phyloP scores from a whole-genome alignment of 1,284 basidiomycete genomes.

The Leccinum cinnamomeum region DNA sequence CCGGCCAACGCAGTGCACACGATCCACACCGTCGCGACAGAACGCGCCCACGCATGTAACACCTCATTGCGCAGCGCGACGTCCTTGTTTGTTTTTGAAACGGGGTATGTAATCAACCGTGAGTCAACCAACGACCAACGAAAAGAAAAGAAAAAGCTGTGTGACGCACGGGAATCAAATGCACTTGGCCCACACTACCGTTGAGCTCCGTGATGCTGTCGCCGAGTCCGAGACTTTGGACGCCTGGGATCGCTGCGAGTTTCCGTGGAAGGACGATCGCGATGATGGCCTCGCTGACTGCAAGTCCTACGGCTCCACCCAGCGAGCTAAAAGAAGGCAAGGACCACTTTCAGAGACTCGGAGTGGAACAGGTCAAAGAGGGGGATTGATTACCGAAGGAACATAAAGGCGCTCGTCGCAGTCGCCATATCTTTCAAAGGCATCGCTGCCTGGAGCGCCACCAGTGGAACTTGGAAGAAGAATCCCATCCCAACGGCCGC shows the following conservation, averaged over 20 bases:
- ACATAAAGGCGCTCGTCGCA: constrained; percentile 67
- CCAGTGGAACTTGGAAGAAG: constrained; percentile 68
- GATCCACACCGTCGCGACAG: constrained; percentile 72
- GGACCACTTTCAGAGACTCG: not conserved
- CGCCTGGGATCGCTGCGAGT: constrained; percentile 47
- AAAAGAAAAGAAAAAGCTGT: not conserved
- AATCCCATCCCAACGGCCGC: constrained; percentile 61
- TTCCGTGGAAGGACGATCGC: constrained; percentile 58
- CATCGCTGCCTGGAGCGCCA: constrained; percentile 78
- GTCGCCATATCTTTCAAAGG: constrained; percentile 81
- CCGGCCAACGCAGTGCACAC: constrained; percentile 60
- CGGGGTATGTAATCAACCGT: not conserved
- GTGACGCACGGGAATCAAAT: constrained; percentile 50
- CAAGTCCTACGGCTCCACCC: constrained; percentile 70
- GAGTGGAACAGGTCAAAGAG: not conserved
- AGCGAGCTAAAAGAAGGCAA: constrained; percentile 46
- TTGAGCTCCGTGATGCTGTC: constrained; percentile 52
- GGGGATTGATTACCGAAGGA: constrained; percentile 45
- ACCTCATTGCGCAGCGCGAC: constrained; percentile 47
- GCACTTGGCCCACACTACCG: constrained; percentile 53
- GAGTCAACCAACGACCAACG: not conserved
- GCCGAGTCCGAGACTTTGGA: constrained; percentile 38
- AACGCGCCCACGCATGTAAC: constrained; percentile 66
- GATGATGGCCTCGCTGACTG: constrained; percentile 69
- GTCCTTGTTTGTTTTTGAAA: constrained; percentile 40